These are phyloP conservation scores for Annulohypoxylon moriforme DNA, from an alignment of 495 filamentous ascomycete species.

Conservation along the genomic window DNA sequence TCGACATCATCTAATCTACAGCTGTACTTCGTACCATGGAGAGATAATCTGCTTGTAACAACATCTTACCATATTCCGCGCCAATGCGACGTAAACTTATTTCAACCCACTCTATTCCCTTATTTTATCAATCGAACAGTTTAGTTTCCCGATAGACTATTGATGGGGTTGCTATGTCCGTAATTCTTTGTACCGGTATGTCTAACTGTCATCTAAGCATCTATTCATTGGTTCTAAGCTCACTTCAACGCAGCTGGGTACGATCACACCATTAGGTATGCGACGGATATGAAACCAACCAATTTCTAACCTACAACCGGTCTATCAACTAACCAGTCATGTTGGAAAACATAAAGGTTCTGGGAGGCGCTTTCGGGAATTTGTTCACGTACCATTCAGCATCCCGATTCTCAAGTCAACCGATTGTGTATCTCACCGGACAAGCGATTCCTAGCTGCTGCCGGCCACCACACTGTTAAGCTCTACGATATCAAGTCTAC, in stretches of 20 bases:
- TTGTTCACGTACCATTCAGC: conserved; percentile 96
- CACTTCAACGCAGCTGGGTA: conserved; percentile 80
- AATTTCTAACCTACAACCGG: not conserved
- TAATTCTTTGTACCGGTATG: conserved; percentile 88
- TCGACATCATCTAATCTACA: not conserved
- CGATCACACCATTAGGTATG: conserved; percentile 97
- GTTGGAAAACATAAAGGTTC: conserved; percentile 68
- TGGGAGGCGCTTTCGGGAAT: conserved; percentile 99
- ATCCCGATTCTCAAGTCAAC: conserved; percentile 98
- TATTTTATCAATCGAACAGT: conserved; percentile 6
- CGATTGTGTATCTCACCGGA: conserved; percentile 98
- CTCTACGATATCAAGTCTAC: conserved; percentile 98
- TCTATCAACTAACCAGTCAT: not conserved
- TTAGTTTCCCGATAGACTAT: conserved; percentile 24
- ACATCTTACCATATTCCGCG: not conserved
- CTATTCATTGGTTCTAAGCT: conserved; percentile 17
- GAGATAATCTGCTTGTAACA: not conserved
- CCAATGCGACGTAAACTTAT: conserved; percentile 9
- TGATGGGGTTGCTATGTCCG: conserved; percentile 70
- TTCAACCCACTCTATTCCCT: not conserved
- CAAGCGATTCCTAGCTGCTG: conserved; percentile 94
- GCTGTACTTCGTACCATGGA: not conserved
- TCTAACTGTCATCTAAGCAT: conserved; percentile 11
- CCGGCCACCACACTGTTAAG: conserved; percentile 93
- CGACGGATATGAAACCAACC: conserved; percentile 6